Evolutionary conservation across 306 rosid genomes (phyloP).

Genomic region (Lathyrus aphaca): DNA sequence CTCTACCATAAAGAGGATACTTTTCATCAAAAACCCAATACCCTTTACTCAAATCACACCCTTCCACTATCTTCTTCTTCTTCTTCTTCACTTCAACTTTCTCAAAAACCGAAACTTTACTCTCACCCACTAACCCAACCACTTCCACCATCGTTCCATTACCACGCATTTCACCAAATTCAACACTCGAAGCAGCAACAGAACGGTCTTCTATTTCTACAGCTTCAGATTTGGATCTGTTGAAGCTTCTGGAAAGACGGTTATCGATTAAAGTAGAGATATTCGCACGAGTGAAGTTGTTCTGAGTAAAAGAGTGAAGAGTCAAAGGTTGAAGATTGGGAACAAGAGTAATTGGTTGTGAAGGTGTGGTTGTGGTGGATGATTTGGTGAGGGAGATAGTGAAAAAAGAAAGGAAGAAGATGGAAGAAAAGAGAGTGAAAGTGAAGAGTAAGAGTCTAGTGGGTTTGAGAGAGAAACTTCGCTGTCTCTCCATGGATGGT

Average conservation of each 20-base stretch:
- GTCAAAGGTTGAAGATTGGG: constrained; percentile 46
- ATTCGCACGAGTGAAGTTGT: constrained; percentile 51
- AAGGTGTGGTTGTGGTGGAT: constrained; percentile 51
- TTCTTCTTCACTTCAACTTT: constrained; percentile 40
- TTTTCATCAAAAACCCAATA: constrained; percentile 83
- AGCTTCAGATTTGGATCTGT: constrained; percentile 44
- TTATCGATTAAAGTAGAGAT: constrained; percentile 45
- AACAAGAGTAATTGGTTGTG: constrained; percentile 12
- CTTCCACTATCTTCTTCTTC: constrained; percentile 35
- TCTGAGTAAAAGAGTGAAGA: constrained; percentile 43
- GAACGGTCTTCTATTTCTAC: neutral
- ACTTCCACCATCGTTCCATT: constrained; percentile 33
- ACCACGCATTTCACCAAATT: constrained; percentile 41
- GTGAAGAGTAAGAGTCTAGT: constrained; percentile 67
- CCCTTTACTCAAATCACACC: constrained; percentile 76
- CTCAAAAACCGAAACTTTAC: constrained; percentile 33
- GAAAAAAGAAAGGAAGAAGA: constrained; percentile 60
- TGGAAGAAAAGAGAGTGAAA: constrained; percentile 69
- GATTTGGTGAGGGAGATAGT: constrained; percentile 61
- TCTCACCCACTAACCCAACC: constrained; percentile 32
- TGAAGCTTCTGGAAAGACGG: constrained; percentile 43
- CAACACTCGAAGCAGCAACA: constrained; percentile 23
- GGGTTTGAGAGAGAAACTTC: constrained; percentile 81
- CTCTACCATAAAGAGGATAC: constrained; percentile 63
- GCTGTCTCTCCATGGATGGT: constrained; percentile 72